A percentile compares a stretch with the other conserved stretches of the same genome.
Conservation (phyloP, 306 rosid genomes). For the Prunus armeniaca region DNA sequence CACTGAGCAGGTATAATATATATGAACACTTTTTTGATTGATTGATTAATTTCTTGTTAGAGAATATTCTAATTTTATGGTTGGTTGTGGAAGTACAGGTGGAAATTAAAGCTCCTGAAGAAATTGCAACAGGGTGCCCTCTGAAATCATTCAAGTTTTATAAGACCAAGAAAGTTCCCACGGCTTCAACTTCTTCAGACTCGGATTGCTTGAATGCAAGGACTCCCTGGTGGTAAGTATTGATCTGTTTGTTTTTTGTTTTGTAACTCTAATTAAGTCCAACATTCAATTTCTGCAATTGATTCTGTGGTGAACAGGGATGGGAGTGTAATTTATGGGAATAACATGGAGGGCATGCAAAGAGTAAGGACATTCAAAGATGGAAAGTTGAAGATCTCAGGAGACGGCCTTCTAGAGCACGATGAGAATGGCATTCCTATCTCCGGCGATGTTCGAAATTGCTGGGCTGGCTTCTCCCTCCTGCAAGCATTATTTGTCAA, state of each 20-base stretch:
- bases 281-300: not conserved
- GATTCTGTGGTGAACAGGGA: conserved; percentile 43
- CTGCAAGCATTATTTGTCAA: conserved; percentile 66
- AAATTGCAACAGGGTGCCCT: conserved; percentile 57
- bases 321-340: conserved; percentile 82
- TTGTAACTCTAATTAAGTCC: not conserved
- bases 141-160: conserved; percentile 63
- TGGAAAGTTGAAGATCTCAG: conserved; percentile 59
- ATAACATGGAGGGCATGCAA: conserved; percentile 43
- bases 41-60: not conserved
- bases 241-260: not conserved
- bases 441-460: conserved; percentile 72
- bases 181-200: conserved; percentile 33
- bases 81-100: conserved; percentile 27
- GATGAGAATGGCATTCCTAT: conserved; percentile 65
- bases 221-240: conserved; percentile 85
- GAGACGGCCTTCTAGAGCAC: conserved; percentile 63
- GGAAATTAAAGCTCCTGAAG: conserved; percentile 51
- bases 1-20: conserved; percentile 48
- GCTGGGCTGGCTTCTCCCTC: conserved; percentile 72
- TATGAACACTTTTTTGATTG: not conserved
- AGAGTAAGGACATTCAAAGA: conserved; percentile 66
- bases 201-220: conserved; percentile 50
- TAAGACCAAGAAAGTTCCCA: conserved; percentile 49
- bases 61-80: not conserved